Conservation (phyloP, 139 green algal genomes). For the Medakamo hakoo region DNA sequence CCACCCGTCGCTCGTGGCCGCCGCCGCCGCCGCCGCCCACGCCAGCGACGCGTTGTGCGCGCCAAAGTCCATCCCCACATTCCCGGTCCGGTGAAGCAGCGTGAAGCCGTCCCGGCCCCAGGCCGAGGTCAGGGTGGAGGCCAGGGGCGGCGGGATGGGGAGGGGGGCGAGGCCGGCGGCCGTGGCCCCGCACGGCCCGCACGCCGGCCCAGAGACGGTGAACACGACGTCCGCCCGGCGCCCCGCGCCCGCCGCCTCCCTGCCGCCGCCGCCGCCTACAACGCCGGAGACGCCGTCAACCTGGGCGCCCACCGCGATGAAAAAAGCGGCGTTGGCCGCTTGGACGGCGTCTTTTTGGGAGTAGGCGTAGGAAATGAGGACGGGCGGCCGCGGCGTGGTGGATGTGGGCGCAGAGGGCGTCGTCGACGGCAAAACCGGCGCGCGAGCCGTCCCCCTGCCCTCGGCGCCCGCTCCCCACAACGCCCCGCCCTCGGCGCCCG, state of each 20-base stretch:
- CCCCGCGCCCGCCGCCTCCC: no score
- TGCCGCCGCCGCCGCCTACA: no score
- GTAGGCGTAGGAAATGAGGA: constrained; percentile 50
- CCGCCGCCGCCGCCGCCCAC: constrained; percentile 11
- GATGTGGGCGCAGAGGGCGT: no score
- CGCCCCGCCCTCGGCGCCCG: no score
- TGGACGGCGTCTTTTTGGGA: constrained; percentile 52
- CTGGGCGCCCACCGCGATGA: constrained; percentile 34
- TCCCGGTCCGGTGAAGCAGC: constrained; percentile 35
- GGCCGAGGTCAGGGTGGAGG: no score
- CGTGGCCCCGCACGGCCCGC: constrained; percentile 31
- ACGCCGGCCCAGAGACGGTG: constrained; percentile 31
- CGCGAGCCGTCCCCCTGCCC: no score
- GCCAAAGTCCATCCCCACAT: constrained; percentile 64
- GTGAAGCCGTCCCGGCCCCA: constrained; percentile 6
- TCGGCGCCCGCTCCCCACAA: no score
- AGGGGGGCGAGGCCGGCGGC: not conserved
- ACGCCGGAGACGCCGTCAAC: no score
- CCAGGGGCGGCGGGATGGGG: no score
- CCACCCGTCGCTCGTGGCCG: not conserved
- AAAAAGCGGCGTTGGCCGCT: constrained; percentile 46
- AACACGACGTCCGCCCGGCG: constrained; percentile 24
- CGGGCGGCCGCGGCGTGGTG: no score
- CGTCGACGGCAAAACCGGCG: no score
- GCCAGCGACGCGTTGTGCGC: constrained; percentile 49